Evolutionary conservation across 805 yeast genomes (phyloP).

Genomic region (Zygosaccharomyces kombuchaensis): DNA sequence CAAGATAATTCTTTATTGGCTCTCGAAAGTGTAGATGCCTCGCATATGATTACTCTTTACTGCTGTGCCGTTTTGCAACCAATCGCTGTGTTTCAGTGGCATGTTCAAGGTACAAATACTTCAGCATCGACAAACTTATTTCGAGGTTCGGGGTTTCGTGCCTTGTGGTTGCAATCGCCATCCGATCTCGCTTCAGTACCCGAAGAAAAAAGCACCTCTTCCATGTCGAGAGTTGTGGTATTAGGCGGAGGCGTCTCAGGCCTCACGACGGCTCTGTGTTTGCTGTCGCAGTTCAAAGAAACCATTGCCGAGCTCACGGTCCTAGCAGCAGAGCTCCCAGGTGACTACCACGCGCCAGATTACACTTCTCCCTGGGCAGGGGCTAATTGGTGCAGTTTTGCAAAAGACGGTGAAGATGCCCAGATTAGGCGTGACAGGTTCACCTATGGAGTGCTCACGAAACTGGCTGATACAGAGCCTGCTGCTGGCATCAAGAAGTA

Average conservation of each 20-base stretch:
- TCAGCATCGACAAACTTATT: too few species aligned
- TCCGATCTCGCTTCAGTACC: too few species aligned
- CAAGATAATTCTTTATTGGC: too few species aligned
- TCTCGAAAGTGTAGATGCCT: too few species aligned
- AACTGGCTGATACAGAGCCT: slow-evolving; percentile 45
- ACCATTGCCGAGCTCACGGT: slow-evolving; percentile 35
- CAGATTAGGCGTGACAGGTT: slow-evolving; percentile 44
- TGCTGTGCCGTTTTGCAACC: too few species aligned
- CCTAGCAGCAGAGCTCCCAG: slow-evolving; percentile 48
- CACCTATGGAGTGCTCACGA: slow-evolving; percentile 45
- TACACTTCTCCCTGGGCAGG: slow-evolving; percentile 70
- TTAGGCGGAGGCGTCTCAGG: slow-evolving; percentile 54
- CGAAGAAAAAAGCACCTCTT: background rate
- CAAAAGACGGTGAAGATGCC: slow-evolving; percentile 36
- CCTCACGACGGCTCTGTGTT: slow-evolving; percentile 45
- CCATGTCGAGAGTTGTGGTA: slow-evolving; percentile 15
- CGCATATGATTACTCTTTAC: too few species aligned
- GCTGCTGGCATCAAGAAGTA: slow-evolving; percentile 43
- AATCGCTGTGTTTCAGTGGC: too few species aligned
- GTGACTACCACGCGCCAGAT: slow-evolving; percentile 46
- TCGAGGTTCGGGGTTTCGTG: too few species aligned
- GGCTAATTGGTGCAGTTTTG: slow-evolving; percentile 67
- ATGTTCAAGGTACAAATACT: too few species aligned
- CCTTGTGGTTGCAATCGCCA: too few species aligned
- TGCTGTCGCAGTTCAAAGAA: slow-evolving; percentile 39